These are phyloP conservation scores for Crithidia bombi DNA, from an alignment of 208 protist genomes.

Conservation along the genomic window DNA sequence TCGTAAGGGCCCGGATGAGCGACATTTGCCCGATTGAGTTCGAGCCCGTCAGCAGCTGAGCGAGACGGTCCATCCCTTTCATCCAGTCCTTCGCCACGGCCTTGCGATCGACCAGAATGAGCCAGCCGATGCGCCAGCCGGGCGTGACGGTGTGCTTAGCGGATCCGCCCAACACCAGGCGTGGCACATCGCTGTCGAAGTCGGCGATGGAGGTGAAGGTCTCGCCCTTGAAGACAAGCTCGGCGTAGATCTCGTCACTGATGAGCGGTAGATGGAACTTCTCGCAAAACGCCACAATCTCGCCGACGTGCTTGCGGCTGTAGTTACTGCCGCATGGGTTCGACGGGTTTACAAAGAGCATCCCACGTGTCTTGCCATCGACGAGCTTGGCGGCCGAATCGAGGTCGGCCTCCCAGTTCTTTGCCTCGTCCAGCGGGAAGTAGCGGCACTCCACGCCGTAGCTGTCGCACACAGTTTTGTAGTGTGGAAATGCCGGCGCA, in stretches of 20 bases:
- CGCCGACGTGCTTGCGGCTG: slow-evolving; percentile 72
- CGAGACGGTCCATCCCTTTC: slow-evolving; percentile 54
- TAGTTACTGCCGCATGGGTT: slow-evolving; percentile 96
- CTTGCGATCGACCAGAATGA: slow-evolving; percentile 73
- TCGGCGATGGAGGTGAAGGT: slow-evolving; percentile 81
- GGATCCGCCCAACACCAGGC: slow-evolving; percentile 88
- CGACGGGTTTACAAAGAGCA: slow-evolving; percentile 95
- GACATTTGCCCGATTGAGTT: slow-evolving; percentile 90
- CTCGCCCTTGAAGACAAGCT: slow-evolving; percentile 87
- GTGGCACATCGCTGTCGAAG: slow-evolving; percentile 83
- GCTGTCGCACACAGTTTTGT: slow-evolving; percentile 85
- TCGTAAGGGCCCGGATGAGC: slow-evolving; percentile 73
- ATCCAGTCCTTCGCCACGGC: slow-evolving; percentile 37
- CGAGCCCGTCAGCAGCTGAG: slow-evolving; percentile 80
- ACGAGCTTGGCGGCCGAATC: slow-evolving; percentile 71
- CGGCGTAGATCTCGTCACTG: slow-evolving; percentile 95
- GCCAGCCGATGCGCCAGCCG: slow-evolving; percentile 94
- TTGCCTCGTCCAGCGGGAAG: slow-evolving; percentile 84
- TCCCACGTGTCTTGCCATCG: slow-evolving; percentile 72
- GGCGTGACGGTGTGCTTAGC: slow-evolving; percentile 93
- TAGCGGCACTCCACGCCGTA: slow-evolving; percentile 76
- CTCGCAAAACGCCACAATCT: slow-evolving; percentile 83
- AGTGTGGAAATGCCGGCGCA: slow-evolving; percentile 93
- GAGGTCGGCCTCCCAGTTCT: slow-evolving; percentile 92
- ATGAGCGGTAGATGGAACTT: slow-evolving; percentile 90